These are phyloP conservation scores for Ceratocystis variospora DNA, from an alignment of 2,329 filamentous ascomycete genomes.

Conservation along the genomic window DNA sequence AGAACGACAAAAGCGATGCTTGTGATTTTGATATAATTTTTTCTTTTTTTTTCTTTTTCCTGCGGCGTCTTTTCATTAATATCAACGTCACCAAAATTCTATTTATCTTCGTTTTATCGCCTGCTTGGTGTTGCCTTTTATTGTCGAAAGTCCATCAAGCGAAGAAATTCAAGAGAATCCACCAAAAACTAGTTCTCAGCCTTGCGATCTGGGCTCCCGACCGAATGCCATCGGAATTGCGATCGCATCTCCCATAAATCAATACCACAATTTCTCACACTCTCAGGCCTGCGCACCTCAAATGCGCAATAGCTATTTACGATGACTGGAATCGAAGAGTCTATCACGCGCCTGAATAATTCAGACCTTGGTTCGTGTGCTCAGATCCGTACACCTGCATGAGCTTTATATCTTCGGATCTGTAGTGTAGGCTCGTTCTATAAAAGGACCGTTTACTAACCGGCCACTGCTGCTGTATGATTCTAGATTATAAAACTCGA, in stretches of 20 bases:
- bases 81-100: not conserved
- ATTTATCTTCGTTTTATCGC: not conserved
- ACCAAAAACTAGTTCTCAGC: not conserved
- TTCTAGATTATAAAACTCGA: slow-evolving; percentile 46
- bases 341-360: slow-evolving; percentile 45
- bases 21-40: not conserved
- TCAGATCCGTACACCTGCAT: not conserved
- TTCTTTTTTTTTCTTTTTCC: not conserved
- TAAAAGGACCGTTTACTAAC: not conserved
- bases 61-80: not conserved
- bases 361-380: slow-evolving; percentile 39
- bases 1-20: not conserved
- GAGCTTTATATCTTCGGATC: not conserved
- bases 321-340: slow-evolving; percentile 43
- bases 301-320: slow-evolving; percentile 10
- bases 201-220: not conserved
- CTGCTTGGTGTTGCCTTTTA: not conserved
- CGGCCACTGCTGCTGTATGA: not conserved
- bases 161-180: not conserved
- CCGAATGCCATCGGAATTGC: not conserved
- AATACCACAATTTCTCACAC: not conserved
- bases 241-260: not conserved
- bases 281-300: slow-evolving; percentile 7
- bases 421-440: not conserved
- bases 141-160: not conserved